Base-by-base conservation (phyloP, 176 grass and related monocot genomes). In the Carex kokanica region DNA sequence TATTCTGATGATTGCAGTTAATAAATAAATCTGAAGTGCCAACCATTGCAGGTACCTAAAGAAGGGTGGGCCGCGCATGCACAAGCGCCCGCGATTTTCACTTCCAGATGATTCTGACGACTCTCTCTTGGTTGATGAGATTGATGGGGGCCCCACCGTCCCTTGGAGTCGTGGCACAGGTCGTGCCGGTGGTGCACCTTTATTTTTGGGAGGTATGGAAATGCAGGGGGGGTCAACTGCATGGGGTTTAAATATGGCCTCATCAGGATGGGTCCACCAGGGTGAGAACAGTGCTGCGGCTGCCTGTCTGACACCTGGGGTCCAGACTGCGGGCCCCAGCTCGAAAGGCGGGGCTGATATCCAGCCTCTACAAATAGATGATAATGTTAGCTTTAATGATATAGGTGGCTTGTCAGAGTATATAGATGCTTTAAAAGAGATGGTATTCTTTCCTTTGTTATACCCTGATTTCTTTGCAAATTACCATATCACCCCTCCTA, bases 391-490 rank as follows among this genome's bases (percentile, higher is more conserved):
- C 90, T 99, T 99, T 88, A 86, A 90, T 73, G 97, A 99, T 91
- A 99, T 99, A 78, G 97, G 97, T 41, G 97, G 97, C 53, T 73
- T 99, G 74, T 92, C 97, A 0, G 91, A 96, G 58, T 99, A 99
- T 79, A 96, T 99, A 83, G 93, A 99, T 90, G 86, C 91, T 70
- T 80, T 99, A 63, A 99, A 99, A 85, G 97, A 99, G 91, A 99
- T 99, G 97, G 93, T 99, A 55, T 99, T 99, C 88, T 99, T 99
- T 61, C 97, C 97, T 43, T 82, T 99, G 82, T 74, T 99, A 10
- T 99, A 99, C 90, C 97, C 97, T 71, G 97, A 99, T 85, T 99
- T 99, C 85, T 99, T 99, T 83, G 91, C 97, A 78, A 99, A 96
- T 43, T 99, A 99, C 81, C 97, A 99, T 86, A 99, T 99, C 60